Conservation (phyloP, 225 moss, liverwort and hornwort species). For the Bryoerythrophyllum caledonicum region DNA sequence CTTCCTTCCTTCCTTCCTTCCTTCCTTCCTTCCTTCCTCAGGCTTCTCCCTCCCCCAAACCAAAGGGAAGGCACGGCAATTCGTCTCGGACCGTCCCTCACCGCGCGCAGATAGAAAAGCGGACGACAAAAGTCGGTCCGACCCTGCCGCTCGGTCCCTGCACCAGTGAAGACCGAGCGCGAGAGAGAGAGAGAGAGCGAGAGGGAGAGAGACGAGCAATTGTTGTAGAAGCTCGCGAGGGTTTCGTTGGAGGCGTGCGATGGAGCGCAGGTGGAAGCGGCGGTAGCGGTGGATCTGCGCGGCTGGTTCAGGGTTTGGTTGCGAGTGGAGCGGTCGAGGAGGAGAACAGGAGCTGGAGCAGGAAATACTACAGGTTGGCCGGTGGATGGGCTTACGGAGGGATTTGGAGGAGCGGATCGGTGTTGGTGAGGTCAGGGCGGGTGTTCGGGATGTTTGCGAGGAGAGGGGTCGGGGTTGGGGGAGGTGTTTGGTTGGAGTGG, state of each 20-base stretch:
- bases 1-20: too few species aligned
- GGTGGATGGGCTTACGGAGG: constrained; percentile 9
- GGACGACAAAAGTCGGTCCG: too few species aligned
- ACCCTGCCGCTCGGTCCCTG: too few species aligned
- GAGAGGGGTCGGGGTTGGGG: too few species aligned
- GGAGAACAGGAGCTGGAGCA: not conserved
- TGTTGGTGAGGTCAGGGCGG: not conserved
- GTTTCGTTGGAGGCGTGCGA: constrained; percentile 30
- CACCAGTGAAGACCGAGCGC: too few species aligned
- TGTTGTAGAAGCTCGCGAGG: constrained; percentile 11
- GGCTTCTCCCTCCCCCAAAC: too few species aligned
- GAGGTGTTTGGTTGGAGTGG: not conserved
- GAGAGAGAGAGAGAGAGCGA: too few species aligned
- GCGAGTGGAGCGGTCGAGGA: not conserved
- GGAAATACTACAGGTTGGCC: constrained; percentile 19
- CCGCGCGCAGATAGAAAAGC: too few species aligned
- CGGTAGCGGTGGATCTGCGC: constrained; percentile 32
- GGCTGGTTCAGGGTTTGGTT: constrained; percentile 16
- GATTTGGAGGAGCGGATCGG: constrained; percentile 19
- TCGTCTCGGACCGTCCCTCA: too few species aligned
- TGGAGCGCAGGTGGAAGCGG: constrained; percentile 43
- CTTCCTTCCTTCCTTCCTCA: too few species aligned
- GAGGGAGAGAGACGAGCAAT: too few species aligned
- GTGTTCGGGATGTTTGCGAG: not conserved
- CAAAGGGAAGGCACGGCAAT: too few species aligned